Conservation (phyloP, 345 rosid genomes). For the Syzygium jambos region DNA sequence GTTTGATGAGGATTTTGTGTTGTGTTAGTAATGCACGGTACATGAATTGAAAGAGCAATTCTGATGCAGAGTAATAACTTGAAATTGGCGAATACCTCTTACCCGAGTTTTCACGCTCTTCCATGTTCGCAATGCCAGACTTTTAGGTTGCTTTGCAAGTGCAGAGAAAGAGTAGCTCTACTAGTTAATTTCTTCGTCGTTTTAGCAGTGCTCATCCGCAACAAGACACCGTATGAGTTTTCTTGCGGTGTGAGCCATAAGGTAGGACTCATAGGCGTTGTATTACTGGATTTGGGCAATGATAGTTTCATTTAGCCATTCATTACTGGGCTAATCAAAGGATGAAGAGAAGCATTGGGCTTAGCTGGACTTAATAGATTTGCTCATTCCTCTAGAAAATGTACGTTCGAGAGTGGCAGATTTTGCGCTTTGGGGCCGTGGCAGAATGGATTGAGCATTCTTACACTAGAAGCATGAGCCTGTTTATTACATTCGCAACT, state of each 20-base stretch:
- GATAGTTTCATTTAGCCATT: background rate
- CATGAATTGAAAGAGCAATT: background rate
- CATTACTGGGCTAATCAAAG: background rate
- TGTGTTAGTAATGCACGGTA: background rate
- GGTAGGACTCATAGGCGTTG: background rate
- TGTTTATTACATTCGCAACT: background rate
- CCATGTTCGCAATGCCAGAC: background rate
- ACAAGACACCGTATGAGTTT: background rate
- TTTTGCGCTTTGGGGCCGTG: background rate
- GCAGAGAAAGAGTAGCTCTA: background rate
- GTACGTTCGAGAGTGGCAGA: background rate
- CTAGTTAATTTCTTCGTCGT: background rate
- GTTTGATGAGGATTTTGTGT: background rate
- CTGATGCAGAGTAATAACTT: background rate
- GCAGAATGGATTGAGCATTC: background rate
- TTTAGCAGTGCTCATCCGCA: background rate
- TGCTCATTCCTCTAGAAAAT: background rate
- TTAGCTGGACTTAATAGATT: slow-evolving; percentile 28
- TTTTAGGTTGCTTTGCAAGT: background rate
- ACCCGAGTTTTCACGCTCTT: background rate
- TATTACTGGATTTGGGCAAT: background rate
- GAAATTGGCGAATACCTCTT: background rate
- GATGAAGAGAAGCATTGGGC: slow-evolving; percentile 73
- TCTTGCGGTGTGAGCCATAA: background rate
- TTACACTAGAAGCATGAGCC: background rate